phyloP scores from a whole-genome alignment of 2,329 filamentous ascomycete species.

The Truncatella angustata region DNA sequence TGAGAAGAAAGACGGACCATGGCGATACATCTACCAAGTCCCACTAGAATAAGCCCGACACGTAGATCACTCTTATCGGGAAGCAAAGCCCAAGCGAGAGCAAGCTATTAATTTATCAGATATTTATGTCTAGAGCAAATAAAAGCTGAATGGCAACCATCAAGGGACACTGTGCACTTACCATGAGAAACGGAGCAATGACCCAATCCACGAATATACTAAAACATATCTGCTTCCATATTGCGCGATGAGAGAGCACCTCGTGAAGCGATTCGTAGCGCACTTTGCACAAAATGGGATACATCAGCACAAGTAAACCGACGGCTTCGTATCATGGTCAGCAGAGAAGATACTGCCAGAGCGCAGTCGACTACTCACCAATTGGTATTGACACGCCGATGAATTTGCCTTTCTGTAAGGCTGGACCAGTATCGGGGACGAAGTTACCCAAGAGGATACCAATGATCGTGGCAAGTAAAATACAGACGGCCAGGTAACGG shows the following conservation, averaged over 20 bases:
- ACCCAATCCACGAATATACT: slow-evolving; percentile 81
- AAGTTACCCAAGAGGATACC: slow-evolving; percentile 78
- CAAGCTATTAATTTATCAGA: slow-evolving; percentile 48
- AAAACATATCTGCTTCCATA: slow-evolving; percentile 80
- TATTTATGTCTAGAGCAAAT: too few species aligned
- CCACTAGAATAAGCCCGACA: slow-evolving; percentile 76
- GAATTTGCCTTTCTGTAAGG: slow-evolving; percentile 69
- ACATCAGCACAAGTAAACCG: slow-evolving; percentile 89
- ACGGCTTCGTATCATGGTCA: slow-evolving; percentile 46
- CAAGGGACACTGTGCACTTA: slow-evolving; percentile 31
- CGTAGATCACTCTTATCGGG: slow-evolving; percentile 57
- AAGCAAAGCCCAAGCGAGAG: slow-evolving; percentile 66
- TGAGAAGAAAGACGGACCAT: slow-evolving; percentile 58
- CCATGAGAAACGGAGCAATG: slow-evolving; percentile 79
- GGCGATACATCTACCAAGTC: slow-evolving; percentile 81
- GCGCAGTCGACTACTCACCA: slow-evolving; percentile 16
- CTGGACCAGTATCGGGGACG: slow-evolving; percentile 57
- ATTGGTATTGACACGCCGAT: slow-evolving; percentile 47
- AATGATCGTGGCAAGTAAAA: slow-evolving; percentile 73
- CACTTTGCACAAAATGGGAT: slow-evolving; percentile 86
- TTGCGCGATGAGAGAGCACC: slow-evolving; percentile 55
- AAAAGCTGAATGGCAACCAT: background rate
- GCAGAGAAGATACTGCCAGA: background rate
- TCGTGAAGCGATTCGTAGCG: slow-evolving; percentile 72
- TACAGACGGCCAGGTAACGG: slow-evolving; percentile 68